Evolutionary conservation across 352 stramenopile genomes (phyloP).

Genomic region (Phytophthora europaea): DNA sequence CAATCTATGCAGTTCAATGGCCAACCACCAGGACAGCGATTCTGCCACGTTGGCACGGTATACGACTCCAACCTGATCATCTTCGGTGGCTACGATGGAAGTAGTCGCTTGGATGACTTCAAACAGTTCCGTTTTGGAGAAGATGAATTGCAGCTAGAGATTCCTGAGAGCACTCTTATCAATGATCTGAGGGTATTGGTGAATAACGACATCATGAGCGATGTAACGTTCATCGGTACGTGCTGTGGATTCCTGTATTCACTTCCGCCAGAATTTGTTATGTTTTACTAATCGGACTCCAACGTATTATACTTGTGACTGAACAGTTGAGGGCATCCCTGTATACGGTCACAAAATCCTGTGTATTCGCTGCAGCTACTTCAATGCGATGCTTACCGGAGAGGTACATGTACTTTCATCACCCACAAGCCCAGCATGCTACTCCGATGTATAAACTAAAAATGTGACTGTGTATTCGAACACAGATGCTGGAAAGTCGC

Average conservation of each 20-base stretch:
- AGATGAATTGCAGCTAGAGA: constrained; percentile 84
- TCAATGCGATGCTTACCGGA: constrained; percentile 92
- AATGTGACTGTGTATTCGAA: neutral
- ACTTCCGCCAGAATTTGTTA: neutral
- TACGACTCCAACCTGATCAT: constrained; percentile 95
- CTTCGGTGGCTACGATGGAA: constrained; percentile 97
- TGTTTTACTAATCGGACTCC: neutral
- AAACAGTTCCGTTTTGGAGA: constrained; percentile 92
- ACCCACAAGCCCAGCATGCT: neutral
- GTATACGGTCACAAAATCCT: constrained; percentile 94
- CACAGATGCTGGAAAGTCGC: constrained; percentile 93
- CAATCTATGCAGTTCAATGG: constrained; percentile 83
- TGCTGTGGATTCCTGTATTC: neutral
- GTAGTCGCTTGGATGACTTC: constrained; percentile 96
- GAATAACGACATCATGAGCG: constrained; percentile 90
- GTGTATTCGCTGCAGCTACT: constrained; percentile 95
- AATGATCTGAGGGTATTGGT: constrained; percentile 79
- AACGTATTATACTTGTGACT: neutral
- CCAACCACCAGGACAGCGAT: constrained; percentile 92
- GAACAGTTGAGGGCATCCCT: constrained; percentile 83
- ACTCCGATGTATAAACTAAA: constrained; percentile 4
- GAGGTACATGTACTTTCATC: constrained; percentile 55
- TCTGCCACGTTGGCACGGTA: constrained; percentile 96
- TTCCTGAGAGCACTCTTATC: constrained; percentile 87
- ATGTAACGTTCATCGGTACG: constrained; percentile 89